Conservation (phyloP, 176 grass and related monocot species). For the Typha latifolia region DNA sequence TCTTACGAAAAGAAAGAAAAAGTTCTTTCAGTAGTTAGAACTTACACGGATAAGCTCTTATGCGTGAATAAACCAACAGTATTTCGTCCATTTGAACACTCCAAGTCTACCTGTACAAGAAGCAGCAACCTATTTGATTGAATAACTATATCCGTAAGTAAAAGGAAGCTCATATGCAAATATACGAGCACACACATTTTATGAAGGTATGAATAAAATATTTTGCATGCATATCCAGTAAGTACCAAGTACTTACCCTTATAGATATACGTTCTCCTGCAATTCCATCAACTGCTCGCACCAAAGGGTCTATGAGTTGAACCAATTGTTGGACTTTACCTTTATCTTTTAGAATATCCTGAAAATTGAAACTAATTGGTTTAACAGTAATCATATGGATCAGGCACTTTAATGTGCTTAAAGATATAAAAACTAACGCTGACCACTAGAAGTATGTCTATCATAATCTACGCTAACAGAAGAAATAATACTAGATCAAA, state of each 20-base stretch:
- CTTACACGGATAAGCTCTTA: slow-evolving; percentile 24
- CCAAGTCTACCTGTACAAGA: slow-evolving; percentile 21
- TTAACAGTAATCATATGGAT: not conserved
- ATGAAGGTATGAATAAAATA: too few relatives aligned
- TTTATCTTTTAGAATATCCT: slow-evolving; percentile 80
- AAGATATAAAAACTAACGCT: not conserved
- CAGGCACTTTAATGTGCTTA: too few relatives aligned
- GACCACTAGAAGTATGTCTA: too few relatives aligned
- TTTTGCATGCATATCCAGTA: not conserved
- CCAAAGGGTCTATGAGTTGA: slow-evolving; percentile 51
- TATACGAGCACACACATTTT: not conserved
- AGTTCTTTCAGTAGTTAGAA: not conserved
- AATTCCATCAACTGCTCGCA: slow-evolving; percentile 73
- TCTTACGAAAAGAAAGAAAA: not conserved
- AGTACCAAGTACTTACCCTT: slow-evolving; percentile 48
- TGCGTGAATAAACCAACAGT: slow-evolving; percentile 24
- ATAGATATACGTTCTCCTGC: slow-evolving; percentile 65
- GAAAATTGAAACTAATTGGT: slow-evolving; percentile 4
- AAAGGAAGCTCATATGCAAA: not conserved
- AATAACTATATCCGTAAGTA: not conserved
- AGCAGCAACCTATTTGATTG: not conserved
- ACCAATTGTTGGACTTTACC: slow-evolving; percentile 53
- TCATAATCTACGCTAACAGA: too few relatives aligned
- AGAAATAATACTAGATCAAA: not conserved
- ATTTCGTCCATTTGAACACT: slow-evolving; percentile 13